Percentiles rank a stretch among this genome's conserved stretches.
Conservation (phyloP, 495 filamentous ascomycete genomes). For the Penicillium robsamsonii region DNA sequence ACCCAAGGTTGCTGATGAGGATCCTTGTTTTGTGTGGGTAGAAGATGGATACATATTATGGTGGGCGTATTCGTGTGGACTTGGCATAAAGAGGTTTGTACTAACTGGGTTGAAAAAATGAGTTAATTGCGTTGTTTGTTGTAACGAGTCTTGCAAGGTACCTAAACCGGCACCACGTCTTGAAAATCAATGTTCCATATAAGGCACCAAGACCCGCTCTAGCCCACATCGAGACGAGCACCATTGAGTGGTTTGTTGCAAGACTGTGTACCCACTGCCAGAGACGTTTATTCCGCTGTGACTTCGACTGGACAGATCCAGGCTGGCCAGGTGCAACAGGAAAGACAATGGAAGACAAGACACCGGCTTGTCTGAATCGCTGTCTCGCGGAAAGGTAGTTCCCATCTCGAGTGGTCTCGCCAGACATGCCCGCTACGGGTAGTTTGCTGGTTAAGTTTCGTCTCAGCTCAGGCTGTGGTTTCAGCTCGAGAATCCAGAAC, state of each 20-base stretch:
- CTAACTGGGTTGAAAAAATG: background rate
- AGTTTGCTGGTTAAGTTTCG: background rate
- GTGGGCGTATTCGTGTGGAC: background rate
- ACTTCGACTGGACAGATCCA: background rate
- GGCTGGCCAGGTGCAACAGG: background rate
- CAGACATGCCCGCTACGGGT: background rate
- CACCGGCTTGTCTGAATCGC: background rate
- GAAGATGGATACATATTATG: background rate
- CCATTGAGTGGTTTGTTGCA: background rate
- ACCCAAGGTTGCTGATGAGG: background rate
- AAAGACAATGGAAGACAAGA: background rate
- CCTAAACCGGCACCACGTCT: background rate
- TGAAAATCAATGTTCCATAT: background rate
- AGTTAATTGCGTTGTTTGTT: background rate
- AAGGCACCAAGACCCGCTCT: background rate
- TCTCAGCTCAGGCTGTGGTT: background rate
- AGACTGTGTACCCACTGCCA: background rate
- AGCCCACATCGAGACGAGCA: background rate
- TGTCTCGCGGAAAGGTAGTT: background rate
- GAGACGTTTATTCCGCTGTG: background rate
- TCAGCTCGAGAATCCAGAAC: background rate
- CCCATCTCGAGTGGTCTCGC: background rate
- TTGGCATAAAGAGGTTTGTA: background rate
- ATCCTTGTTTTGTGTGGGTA: background rate
- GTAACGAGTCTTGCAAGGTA: background rate